Evolutionary conservation across 768 basidiomycete genomes (phyloP).

Genomic region (Boletus bicolor): DNA sequence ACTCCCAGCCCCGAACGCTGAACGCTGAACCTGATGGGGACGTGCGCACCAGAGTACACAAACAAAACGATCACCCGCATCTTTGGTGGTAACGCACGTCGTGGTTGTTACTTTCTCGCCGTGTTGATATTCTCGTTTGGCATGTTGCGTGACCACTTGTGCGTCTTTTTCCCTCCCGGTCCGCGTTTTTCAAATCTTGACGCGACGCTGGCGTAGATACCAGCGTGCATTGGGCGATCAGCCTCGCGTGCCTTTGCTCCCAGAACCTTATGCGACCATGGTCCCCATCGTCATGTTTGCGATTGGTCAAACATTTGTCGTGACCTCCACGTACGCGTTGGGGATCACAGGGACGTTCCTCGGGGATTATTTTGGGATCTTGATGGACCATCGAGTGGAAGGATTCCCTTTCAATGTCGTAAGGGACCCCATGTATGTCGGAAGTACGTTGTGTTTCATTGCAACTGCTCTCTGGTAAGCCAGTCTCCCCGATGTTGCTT

Average conservation of each 20-base stretch:
- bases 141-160: conserved; percentile 83
- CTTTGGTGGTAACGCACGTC: conserved; percentile 67
- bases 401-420: conserved; percentile 96
- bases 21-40: not conserved
- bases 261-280: conserved; percentile 58
- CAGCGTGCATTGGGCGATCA: conserved; percentile 72
- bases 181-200: not conserved
- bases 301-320: conserved; percentile 79
- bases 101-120: conserved; percentile 88
- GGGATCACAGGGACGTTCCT: conserved; percentile 94
- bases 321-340: conserved; percentile 85
- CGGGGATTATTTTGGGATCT: conserved; percentile 79
- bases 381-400: conserved; percentile 88
- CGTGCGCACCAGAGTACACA: conserved; percentile 56
- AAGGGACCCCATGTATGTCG: conserved; percentile 95
- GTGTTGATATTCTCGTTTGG: conserved; percentile 82
- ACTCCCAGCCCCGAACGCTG: not conserved
- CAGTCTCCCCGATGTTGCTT: not conserved
- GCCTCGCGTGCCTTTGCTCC: conserved; percentile 64
- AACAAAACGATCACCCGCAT: conserved; percentile 86
- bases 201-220: conserved; percentile 48
- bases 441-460: conserved; percentile 86
- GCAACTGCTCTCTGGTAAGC: conserved; percentile 84
- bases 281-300: conserved; percentile 60
- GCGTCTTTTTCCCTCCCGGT: conserved; percentile 30